A percentile compares a stretch with the other conserved stretches of the same genome.
Evolutionary conservation across 345 rosid species (phyloP).

Genomic region (Pistacia vera): DNA sequence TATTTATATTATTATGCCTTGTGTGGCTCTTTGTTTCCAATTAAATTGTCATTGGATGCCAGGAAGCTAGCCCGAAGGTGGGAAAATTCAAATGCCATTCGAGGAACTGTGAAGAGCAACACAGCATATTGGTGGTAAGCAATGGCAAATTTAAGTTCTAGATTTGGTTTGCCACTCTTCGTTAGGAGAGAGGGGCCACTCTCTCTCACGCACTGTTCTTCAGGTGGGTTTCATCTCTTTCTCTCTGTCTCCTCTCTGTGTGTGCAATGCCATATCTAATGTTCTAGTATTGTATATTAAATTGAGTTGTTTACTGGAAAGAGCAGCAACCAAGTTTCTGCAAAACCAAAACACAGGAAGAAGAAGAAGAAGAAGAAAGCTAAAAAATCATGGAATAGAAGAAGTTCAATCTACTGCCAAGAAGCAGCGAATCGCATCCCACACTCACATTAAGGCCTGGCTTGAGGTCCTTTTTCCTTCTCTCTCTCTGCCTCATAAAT

Average conservation of each 20-base stretch:
- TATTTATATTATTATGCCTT: background rate
- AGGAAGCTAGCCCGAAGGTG: constrained; percentile 99
- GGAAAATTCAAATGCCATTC: constrained; percentile 87
- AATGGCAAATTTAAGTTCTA: no score
- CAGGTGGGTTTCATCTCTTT: no score
- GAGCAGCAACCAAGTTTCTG: background rate
- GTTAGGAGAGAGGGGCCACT: no score
- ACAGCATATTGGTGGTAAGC: constrained; percentile 87
- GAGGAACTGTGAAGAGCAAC: constrained; percentile 92
- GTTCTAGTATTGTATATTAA: no score
- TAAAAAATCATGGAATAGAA: constrained; percentile 57
- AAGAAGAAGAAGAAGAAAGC: background rate
- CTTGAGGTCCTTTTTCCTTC: constrained; percentile 56
- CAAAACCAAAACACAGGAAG: background rate
- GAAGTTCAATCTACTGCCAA: constrained; percentile 96
- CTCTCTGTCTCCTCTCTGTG: no score
- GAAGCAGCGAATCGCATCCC: constrained; percentile 96
- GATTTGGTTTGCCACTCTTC: no score
- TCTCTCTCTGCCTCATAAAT: background rate
- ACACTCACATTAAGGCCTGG: constrained; percentile 98
- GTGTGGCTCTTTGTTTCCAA: constrained; percentile 6
- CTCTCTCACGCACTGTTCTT: no score
- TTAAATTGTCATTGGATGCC: constrained; percentile 23
- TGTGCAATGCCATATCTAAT: no score
- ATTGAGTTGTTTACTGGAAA: no score